Evolutionary conservation across 2,329 filamentous ascomycete species (phyloP).

Genomic region (Sporothrix globosa): DNA sequence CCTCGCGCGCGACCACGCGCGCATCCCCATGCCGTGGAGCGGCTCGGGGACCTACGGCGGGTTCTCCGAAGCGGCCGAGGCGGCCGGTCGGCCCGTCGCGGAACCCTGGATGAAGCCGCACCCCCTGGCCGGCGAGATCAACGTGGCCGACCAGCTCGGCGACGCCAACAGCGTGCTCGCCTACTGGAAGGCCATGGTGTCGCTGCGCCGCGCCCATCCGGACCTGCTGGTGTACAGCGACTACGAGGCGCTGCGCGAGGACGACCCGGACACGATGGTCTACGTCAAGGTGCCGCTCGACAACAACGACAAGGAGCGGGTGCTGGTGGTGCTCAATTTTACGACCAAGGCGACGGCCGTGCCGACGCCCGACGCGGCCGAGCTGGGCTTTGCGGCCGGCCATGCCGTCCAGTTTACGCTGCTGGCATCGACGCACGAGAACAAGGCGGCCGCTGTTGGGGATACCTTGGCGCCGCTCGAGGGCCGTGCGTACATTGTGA

Average conservation of each 20-base stretch:
- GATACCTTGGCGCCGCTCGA: neutral
- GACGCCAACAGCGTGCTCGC: slow-evolving; percentile 56
- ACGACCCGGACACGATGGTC: slow-evolving; percentile 50
- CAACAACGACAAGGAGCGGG: slow-evolving; percentile 26
- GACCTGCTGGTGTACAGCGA: slow-evolving; percentile 65
- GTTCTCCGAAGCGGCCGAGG: slow-evolving; percentile 56
- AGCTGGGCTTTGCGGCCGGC: slow-evolving; percentile 28
- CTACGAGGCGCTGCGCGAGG: slow-evolving; percentile 56
- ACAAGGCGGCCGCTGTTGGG: neutral
- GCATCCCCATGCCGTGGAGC: slow-evolving; percentile 71
- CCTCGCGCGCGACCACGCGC: slow-evolving; percentile 66
- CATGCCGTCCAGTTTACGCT: neutral
- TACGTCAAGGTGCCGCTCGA: slow-evolving; percentile 47
- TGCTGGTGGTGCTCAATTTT: slow-evolving; percentile 47
- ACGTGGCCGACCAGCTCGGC: slow-evolving; percentile 54
- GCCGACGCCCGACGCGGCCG: slow-evolving; percentile 37
- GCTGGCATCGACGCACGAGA: slow-evolving; percentile 5
- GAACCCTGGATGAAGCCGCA: slow-evolving; percentile 64
- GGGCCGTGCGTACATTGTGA: slow-evolving; percentile 5
- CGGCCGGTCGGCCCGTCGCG: slow-evolving; percentile 27
- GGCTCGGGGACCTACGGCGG: slow-evolving; percentile 56
- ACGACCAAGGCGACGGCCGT: slow-evolving; percentile 45
- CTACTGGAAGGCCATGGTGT: slow-evolving; percentile 63
- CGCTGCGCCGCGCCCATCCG: slow-evolving; percentile 58
- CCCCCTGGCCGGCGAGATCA: slow-evolving; percentile 58